Evolutionary conservation across 345 rosid species (phyloP).

Genomic region (Syzygium aromaticum): DNA sequence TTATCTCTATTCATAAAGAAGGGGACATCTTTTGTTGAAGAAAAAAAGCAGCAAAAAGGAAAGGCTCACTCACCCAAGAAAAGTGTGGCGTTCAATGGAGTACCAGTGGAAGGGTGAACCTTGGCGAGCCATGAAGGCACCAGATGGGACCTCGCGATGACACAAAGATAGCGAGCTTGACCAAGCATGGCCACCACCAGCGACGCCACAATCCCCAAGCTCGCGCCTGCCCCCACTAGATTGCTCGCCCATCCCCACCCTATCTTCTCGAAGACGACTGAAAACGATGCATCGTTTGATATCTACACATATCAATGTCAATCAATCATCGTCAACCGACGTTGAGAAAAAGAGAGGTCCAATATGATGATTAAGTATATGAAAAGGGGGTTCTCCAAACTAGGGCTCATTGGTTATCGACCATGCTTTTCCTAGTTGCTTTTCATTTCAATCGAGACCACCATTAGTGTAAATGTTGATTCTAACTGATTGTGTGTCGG

Average conservation of each 20-base stretch:
- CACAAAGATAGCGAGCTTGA: conserved; percentile 97
- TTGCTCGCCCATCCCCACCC: conserved; percentile 91
- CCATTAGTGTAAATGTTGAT: neutral
- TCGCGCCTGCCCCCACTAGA: conserved; percentile 87
- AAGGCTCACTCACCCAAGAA: conserved; percentile 52
- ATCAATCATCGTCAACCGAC: neutral
- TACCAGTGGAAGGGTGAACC: conserved; percentile 93
- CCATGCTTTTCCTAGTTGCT: neutral
- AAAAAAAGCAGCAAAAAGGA: neutral
- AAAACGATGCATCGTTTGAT: conserved; percentile 45
- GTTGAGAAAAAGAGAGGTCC: neutral
- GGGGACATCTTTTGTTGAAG: neutral
- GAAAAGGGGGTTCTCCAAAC: neutral
- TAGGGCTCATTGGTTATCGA: neutral
- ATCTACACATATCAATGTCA: conserved; percentile 28
- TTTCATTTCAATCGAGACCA: neutral
- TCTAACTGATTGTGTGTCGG: neutral
- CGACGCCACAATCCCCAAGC: conserved; percentile 91
- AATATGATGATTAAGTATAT: neutral
- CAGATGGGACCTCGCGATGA: conserved; percentile 73
- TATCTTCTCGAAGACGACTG: conserved; percentile 49
- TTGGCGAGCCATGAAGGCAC: conserved; percentile 87
- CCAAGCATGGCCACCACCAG: conserved; percentile 95
- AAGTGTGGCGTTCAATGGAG: conserved; percentile 91
- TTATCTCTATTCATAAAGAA: neutral